A percentile compares a stretch with the other conserved stretches of the same genome.
Conservation (phyloP, 192 early-diverging fungal species). For the Coemansia sp. region DNA sequence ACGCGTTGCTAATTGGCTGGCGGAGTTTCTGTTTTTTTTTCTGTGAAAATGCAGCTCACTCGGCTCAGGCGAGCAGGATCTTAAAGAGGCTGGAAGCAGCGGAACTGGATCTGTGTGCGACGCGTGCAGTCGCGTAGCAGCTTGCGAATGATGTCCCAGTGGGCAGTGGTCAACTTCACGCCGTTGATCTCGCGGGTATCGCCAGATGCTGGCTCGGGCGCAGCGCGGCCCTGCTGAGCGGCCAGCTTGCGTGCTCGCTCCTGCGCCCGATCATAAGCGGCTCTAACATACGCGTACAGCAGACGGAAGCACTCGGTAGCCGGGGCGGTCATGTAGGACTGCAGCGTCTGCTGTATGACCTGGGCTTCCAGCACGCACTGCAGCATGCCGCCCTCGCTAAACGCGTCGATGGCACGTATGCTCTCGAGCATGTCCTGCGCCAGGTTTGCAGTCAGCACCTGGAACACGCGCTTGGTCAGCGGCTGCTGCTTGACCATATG, state of each 20-base stretch:
- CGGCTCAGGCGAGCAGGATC: neutral
- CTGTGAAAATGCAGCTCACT: neutral
- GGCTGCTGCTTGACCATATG: constrained; percentile 58
- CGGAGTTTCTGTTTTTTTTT: neutral
- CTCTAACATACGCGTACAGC: constrained; percentile 74
- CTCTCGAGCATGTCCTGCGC: constrained; percentile 75
- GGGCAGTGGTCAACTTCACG: constrained; percentile 27
- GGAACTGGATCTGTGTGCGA: constrained; percentile 65
- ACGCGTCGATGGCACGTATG: constrained; percentile 77
- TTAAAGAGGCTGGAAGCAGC: constrained; percentile 56
- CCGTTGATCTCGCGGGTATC: constrained; percentile 28
- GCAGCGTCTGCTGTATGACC: constrained; percentile 81
- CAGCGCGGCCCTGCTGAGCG: constrained; percentile 26
- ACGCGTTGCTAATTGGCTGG: constrained; percentile 8
- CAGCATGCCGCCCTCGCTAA: constrained; percentile 88
- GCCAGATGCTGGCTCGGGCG: constrained; percentile 25
- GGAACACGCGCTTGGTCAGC: constrained; percentile 74
- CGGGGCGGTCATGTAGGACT: constrained; percentile 67
- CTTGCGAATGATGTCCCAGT: constrained; percentile 52
- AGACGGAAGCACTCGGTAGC: constrained; percentile 68
- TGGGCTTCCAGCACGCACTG: constrained; percentile 93
- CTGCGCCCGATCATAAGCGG: constrained; percentile 55
- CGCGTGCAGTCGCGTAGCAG: constrained; percentile 58
- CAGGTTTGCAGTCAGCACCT: constrained; percentile 68
- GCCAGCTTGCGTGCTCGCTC: constrained; percentile 40